Conservation (phyloP, 78 protist genomes). For the Chrysochromulina parva region DNA sequence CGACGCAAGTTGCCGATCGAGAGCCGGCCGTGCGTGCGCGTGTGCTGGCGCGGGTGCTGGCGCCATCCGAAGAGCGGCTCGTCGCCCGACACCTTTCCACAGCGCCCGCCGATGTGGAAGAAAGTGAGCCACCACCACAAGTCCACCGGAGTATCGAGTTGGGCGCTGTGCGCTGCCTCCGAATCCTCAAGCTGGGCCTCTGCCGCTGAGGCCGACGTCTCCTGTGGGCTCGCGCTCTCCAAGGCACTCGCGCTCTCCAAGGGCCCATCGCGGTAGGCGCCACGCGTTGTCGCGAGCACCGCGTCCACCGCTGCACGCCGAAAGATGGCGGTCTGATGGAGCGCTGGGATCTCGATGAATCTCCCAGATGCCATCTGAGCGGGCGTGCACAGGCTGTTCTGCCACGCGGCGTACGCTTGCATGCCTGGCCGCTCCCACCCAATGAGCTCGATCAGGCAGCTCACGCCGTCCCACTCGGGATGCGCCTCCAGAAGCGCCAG, state of each 20-base stretch:
- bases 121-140: constrained; percentile 29
- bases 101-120: constrained; percentile 25
- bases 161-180: not conserved
- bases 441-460: not conserved
- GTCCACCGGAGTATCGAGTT: constrained; percentile 46
- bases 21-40: constrained; percentile 50
- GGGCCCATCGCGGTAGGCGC: constrained; percentile 26
- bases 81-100: not conserved
- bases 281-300: not conserved
- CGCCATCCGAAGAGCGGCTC: constrained; percentile 37
- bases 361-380: not conserved
- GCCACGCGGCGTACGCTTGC: constrained; percentile 36
- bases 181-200: not conserved
- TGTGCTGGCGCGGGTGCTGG: constrained; percentile 50
- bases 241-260: too few relatives aligned
- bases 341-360: constrained; percentile 44
- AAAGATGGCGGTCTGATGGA: constrained; percentile 29
- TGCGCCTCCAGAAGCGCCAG: not conserved
- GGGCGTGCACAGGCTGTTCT: not conserved
- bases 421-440: constrained; percentile 37
- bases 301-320: not conserved
- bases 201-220: not conserved
- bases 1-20: constrained; percentile 19
- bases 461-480: constrained; percentile 21
- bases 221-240: not conserved